Evolutionary conservation across 2,329 filamentous ascomycete genomes (phyloP).

Genomic region (Gremmenia infestans): DNA sequence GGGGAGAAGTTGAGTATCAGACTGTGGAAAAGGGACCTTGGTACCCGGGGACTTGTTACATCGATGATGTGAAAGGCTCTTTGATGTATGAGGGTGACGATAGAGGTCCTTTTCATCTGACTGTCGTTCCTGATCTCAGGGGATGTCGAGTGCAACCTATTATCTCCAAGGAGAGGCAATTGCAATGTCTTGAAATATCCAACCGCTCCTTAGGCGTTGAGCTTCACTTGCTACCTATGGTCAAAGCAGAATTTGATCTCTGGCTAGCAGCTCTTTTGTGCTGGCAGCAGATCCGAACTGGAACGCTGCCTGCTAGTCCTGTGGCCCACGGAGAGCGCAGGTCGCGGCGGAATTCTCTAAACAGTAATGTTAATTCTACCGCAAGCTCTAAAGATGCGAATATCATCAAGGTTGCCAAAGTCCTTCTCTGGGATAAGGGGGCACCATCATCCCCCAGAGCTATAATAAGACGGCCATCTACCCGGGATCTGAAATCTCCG

Average conservation of each 20-base stretch:
- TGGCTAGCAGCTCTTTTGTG: conserved; percentile 78
- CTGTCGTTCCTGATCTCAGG: conserved; percentile 67
- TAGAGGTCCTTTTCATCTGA: conserved; percentile 57
- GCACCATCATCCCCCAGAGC: conserved; percentile 46
- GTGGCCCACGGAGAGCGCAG: conserved; percentile 20
- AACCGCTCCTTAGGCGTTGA: conserved; percentile 52
- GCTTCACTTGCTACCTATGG: conserved; percentile 59
- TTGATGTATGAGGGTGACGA: conserved; percentile 71
- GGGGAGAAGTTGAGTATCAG: conserved; percentile 70
- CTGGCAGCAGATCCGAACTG: conserved; percentile 70
- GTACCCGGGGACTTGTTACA: conserved; percentile 68
- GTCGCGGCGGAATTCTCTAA: conserved; percentile 39
- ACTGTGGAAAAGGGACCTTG: conserved; percentile 56
- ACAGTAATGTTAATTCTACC: conserved; percentile 33
- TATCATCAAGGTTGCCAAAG: conserved; percentile 92
- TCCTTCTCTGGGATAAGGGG: conserved; percentile 86
- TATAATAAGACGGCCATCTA: conserved; percentile 48
- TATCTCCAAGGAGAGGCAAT: conserved; percentile 40
- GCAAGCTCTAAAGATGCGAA: conserved; percentile 71
- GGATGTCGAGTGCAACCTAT: conserved; percentile 64
- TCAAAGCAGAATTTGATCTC: conserved; percentile 63
- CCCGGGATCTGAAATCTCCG: conserved; percentile 48
- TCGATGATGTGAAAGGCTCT: conserved; percentile 70
- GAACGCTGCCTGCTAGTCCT: conserved; percentile 20
- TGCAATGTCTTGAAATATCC: conserved; percentile 49